Conservation (phyloP, 2,329 filamentous ascomycete species). For the Colletotrichum truncatum region DNA sequence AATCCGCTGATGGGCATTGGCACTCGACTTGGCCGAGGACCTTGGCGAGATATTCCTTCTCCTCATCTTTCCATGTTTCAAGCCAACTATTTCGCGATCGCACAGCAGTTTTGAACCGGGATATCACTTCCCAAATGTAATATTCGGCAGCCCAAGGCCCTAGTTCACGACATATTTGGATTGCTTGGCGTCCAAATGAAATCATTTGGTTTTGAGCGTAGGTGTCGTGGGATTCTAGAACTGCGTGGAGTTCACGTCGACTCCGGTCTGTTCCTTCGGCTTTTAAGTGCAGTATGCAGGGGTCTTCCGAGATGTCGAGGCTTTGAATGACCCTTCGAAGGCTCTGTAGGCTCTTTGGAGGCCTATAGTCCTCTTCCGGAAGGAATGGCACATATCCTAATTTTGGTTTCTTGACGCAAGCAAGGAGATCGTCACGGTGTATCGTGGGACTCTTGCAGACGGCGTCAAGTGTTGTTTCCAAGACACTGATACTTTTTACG, state of each 20-base stretch:
- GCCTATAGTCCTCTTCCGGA: constrained; percentile 31
- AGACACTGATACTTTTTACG: constrained; percentile 60
- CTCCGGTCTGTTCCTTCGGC: constrained; percentile 51
- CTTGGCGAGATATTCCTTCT: constrained; percentile 64
- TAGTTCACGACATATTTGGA: constrained; percentile 63
- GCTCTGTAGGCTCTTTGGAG: constrained; percentile 48
- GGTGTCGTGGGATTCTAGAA: constrained; percentile 56
- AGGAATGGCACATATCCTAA: constrained; percentile 51
- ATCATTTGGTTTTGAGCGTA: constrained; percentile 65
- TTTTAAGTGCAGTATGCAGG: constrained; percentile 60
- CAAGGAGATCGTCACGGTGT: constrained; percentile 75
- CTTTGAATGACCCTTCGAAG: constrained; percentile 50
- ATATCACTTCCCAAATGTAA: constrained; percentile 65
- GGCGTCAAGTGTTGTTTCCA: constrained; percentile 78
- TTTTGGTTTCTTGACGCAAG: constrained; percentile 72
- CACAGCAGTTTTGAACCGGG: constrained; percentile 38
- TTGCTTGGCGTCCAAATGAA: constrained; percentile 59
- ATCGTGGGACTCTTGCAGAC: constrained; percentile 73
- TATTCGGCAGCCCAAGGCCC: constrained; percentile 76
- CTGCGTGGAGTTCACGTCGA: constrained; percentile 45
- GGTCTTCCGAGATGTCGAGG: constrained; percentile 70
- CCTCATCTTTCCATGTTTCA: constrained; percentile 55
- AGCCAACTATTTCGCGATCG: constrained; percentile 37
- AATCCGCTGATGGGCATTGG: constrained; percentile 29
- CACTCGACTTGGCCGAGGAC: constrained; percentile 51